These are phyloP conservation scores for Mycena sanguinolenta DNA, from an alignment of 768 basidiomycete species.

Conservation along the genomic window DNA sequence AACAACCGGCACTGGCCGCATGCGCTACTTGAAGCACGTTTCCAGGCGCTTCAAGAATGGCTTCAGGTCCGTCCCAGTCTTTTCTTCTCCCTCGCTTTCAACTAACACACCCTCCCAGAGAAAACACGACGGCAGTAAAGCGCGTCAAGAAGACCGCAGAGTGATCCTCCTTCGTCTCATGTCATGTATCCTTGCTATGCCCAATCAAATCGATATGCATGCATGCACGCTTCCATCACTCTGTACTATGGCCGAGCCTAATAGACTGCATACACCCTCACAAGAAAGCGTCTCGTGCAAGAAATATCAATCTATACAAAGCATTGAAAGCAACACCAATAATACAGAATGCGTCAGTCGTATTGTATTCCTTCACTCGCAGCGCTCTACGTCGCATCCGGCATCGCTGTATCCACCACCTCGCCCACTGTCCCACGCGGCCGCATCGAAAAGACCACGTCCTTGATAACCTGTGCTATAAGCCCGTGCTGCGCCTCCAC, in stretches of 20 bases:
- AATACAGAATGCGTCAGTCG: slow-evolving; percentile 27
- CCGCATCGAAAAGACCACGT: slow-evolving; percentile 85
- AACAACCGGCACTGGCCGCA: slow-evolving; percentile 98
- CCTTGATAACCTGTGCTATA: slow-evolving; percentile 94
- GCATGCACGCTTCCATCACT: neutral
- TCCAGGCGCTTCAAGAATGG: slow-evolving; percentile 99
- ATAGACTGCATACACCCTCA: too few relatives aligned
- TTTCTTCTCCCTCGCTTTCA: neutral
- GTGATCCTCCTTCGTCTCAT: slow-evolving; percentile 27
- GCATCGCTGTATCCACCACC: slow-evolving; percentile 21
- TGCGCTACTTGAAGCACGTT: slow-evolving; percentile 93
- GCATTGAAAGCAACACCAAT: slow-evolving; percentile 23
- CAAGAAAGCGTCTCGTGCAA: too few relatives aligned
- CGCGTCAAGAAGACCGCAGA: slow-evolving; percentile 70
- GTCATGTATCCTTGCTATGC: slow-evolving; percentile 35
- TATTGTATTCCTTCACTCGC: neutral
- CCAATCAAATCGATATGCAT: slow-evolving; percentile 20
- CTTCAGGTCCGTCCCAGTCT: slow-evolving; percentile 74
- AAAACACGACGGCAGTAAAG: slow-evolving; percentile 94
- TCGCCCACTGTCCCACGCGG: slow-evolving; percentile 40
- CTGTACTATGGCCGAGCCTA: neutral
- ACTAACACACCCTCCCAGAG: slow-evolving; percentile 58
- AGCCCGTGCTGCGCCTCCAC: slow-evolving; percentile 94
- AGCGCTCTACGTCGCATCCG: slow-evolving; percentile 5
- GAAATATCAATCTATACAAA: slow-evolving; percentile 27